Percentiles rank a stretch among this genome's conserved stretches.
Conservation (phyloP, 768 basidiomycete genomes). For the Albatrellus ellisii region DNA sequence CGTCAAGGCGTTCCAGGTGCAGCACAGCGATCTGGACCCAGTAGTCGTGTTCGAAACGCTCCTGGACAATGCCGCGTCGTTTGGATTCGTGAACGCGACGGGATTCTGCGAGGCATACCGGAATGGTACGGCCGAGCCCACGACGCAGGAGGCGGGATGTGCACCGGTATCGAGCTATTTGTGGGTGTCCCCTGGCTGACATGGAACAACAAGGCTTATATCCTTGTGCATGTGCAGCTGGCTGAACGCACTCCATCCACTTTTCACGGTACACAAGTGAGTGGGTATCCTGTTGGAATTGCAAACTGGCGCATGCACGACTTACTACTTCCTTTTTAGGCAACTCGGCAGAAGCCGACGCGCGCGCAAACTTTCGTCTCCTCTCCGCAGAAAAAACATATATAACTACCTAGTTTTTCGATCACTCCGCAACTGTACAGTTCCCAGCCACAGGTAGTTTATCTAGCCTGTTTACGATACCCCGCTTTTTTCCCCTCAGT, state of each 20-base stretch:
- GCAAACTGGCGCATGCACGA: too few species aligned
- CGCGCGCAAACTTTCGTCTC: too few species aligned
- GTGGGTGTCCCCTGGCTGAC: conserved; percentile 24
- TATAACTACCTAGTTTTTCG: too few species aligned
- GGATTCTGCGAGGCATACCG: conserved; percentile 47
- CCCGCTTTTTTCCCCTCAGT: too few species aligned
- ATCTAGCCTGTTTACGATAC: too few species aligned
- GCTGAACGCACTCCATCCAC: conserved; percentile 46
- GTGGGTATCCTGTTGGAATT: too few species aligned
- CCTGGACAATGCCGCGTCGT: conserved; percentile 34
- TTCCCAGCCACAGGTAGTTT: too few species aligned
- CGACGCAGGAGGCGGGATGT: conserved; percentile 43
- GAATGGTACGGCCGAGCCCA: conserved; percentile 37
- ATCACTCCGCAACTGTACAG: too few species aligned
- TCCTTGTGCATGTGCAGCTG: conserved; percentile 25
- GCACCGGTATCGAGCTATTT: conserved; percentile 56
- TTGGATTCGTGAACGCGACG: conserved; percentile 46
- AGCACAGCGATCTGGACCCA: conserved; percentile 29
- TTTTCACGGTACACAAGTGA: conserved; percentile 54
- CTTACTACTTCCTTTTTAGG: too few species aligned
- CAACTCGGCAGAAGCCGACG: too few species aligned
- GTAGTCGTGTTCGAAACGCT: conserved; percentile 40
- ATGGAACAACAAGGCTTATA: not conserved
- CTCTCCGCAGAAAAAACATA: too few species aligned
- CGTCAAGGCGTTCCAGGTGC: conserved; percentile 26